A percentile compares a stretch with the other conserved stretches of the same genome.
Evolutionary conservation across 2,329 filamentous ascomycete genomes (phyloP).

Genomic region (Cyphellophora europaea): DNA sequence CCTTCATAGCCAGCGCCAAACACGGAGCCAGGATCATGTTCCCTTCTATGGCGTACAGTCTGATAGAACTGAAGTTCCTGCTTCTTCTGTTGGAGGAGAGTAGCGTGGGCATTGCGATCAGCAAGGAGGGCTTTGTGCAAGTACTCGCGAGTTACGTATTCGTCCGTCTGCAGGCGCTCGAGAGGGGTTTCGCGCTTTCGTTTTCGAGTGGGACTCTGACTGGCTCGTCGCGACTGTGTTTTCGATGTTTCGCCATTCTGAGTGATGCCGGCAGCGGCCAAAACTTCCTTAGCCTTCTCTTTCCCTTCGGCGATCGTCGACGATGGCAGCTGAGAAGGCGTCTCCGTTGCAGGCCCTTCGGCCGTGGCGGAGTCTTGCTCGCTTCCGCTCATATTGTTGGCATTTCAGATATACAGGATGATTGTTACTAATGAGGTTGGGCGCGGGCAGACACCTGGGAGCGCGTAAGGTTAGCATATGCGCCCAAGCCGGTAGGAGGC

Average conservation of each 20-base stretch:
- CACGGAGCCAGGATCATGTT: conserved; percentile 47
- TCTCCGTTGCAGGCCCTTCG: neutral
- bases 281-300: conserved; percentile 49
- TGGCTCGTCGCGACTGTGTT: conserved; percentile 21
- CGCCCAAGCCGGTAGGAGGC: neutral
- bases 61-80: conserved; percentile 63
- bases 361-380: neutral
- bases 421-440: neutral
- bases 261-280: conserved; percentile 40
- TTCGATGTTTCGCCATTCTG: conserved; percentile 23
- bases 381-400: neutral
- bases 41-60: conserved; percentile 49
- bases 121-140: conserved; percentile 46
- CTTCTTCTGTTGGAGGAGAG: conserved; percentile 53
- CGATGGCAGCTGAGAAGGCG: conserved; percentile 1
- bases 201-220: conserved; percentile 23
- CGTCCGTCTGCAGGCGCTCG: conserved; percentile 46
- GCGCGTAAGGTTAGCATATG: neutral
- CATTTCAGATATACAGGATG: too few relatives aligned
- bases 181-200: conserved; percentile 38
- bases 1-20: conserved; percentile 72
- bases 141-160: conserved; percentile 57
- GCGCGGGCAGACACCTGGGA: neutral
- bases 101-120: conserved; percentile 44
- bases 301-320: conserved; percentile 49